phyloP scores from a whole-genome alignment of 345 rosid genomes.

The Acer campestre region DNA sequence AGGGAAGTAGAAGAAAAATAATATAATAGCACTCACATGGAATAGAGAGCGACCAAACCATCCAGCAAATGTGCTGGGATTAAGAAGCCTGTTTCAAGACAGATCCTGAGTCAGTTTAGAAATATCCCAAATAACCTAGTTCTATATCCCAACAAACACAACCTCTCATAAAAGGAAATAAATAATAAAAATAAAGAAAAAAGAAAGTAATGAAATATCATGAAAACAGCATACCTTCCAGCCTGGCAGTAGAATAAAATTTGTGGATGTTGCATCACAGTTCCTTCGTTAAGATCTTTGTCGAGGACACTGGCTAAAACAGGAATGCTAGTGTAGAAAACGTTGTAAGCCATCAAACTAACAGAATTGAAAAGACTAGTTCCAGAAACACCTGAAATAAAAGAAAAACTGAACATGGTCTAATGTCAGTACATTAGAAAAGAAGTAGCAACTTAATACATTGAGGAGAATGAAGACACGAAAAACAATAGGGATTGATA shows the following conservation, averaged over 20 bases:
- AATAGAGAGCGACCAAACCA: slow-evolving; percentile 99
- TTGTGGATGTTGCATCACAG: slow-evolving; percentile 98
- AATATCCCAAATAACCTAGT: not conserved
- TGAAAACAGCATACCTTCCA: slow-evolving; percentile 65
- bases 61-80: slow-evolving; percentile 98
- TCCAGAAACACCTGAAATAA: slow-evolving; percentile 98
- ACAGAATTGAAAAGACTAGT: slow-evolving; percentile 98
- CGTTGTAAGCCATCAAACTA: slow-evolving; percentile 98
- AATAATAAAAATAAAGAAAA: not conserved
- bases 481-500: slow-evolving; percentile 24
- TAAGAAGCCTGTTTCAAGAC: slow-evolving; percentile 73
- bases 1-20: no score
- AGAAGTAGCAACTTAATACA: slow-evolving; percentile 6
- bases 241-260: slow-evolving; percentile 98
- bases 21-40: slow-evolving; percentile 61
- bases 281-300: slow-evolving; percentile 92
- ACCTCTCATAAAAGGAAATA: no score
- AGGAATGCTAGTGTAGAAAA: slow-evolving; percentile 95
- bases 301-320: slow-evolving; percentile 90
- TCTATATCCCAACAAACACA: slow-evolving; percentile 10
- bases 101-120: slow-evolving; percentile 8
- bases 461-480: slow-evolving; percentile 5
- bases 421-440: slow-evolving; percentile 43
- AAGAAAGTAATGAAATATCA: not conserved
- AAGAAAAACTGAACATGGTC: slow-evolving; percentile 76